Conservation (phyloP, 768 basidiomycete species). For the Pleurotus pulmonarius region DNA sequence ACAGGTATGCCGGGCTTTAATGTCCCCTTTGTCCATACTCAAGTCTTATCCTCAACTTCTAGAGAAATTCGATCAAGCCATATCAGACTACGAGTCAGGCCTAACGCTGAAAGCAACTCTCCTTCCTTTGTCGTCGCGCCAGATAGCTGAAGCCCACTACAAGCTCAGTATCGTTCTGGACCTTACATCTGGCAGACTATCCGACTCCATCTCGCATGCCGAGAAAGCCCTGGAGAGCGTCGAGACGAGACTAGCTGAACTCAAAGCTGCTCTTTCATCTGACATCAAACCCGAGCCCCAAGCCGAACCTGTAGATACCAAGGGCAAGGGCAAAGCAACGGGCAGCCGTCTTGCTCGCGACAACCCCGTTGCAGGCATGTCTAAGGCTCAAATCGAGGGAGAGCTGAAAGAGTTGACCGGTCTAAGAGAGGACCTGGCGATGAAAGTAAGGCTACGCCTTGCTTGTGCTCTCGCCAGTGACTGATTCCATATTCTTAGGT, state of each 20-base stretch:
- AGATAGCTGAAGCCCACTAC: slow-evolving; percentile 92
- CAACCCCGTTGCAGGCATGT: slow-evolving; percentile 63
- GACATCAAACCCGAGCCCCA: slow-evolving; percentile 27
- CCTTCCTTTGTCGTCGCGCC: slow-evolving; percentile 84
- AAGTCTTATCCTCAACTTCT: slow-evolving; percentile 5
- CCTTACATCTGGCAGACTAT: slow-evolving; percentile 78
- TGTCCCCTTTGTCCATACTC: neutral
- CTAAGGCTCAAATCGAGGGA: slow-evolving; percentile 64
- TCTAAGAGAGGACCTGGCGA: slow-evolving; percentile 75
- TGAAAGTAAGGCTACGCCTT: slow-evolving; percentile 58
- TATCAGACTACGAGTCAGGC: slow-evolving; percentile 79
- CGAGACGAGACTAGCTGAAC: slow-evolving; percentile 59
- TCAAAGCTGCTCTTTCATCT: slow-evolving; percentile 43
- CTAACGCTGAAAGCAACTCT: slow-evolving; percentile 69
- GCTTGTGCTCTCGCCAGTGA: neutral
- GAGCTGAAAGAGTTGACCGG: slow-evolving; percentile 79
- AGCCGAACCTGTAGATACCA: slow-evolving; percentile 33
- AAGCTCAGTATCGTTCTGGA: slow-evolving; percentile 93
- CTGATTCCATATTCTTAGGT: slow-evolving; percentile 46
- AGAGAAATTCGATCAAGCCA: slow-evolving; percentile 98
- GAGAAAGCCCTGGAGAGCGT: slow-evolving; percentile 80
- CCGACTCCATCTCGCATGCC: slow-evolving; percentile 79
- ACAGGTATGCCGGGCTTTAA: slow-evolving; percentile 59
- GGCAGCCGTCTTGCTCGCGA: slow-evolving; percentile 39
- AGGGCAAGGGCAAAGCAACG: slow-evolving; percentile 74